phyloP scores from a whole-genome alignment of 2,329 filamentous ascomycete species.

The Talaromyces sp. region DNA sequence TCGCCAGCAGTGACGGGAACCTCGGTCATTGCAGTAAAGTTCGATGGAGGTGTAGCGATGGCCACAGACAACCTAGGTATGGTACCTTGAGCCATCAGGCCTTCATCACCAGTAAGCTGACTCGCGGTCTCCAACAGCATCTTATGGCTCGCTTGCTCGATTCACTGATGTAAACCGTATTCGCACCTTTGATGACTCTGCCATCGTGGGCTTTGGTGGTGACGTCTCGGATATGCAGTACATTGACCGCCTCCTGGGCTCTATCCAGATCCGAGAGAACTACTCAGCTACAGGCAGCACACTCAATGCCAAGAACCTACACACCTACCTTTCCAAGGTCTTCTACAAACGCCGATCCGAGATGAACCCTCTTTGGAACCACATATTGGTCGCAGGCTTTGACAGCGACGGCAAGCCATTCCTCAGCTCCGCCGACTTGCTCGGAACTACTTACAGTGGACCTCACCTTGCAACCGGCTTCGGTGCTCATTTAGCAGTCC shows the following conservation, averaged over 20 bases:
- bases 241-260: conserved; percentile 82
- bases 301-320: conserved; percentile 88
- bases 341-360: conserved; percentile 92
- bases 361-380: conserved; percentile 98
- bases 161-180: conserved; percentile 97
- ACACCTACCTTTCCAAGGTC: conserved; percentile 94
- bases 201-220: conserved; percentile 89
- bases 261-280: conserved; percentile 83
- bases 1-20: conserved; percentile 93
- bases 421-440: conserved; percentile 84
- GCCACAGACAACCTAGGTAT: conserved; percentile 93
- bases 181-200: conserved; percentile 76
- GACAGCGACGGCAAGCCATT: conserved; percentile 78
- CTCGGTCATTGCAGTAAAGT: conserved; percentile 92
- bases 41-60: conserved; percentile 92
- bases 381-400: conserved; percentile 84
- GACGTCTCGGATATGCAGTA: conserved; percentile 99
- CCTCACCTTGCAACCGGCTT: conserved; percentile 92
- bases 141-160: conserved; percentile 92
- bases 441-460: conserved; percentile 85
- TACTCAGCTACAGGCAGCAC: conserved; percentile 59
- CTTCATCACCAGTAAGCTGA: neutral
- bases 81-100: conserved; percentile 20
- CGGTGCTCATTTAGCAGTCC: conserved; percentile 87
- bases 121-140: conserved; percentile 56